These are phyloP conservation scores for Psilocybe cubensis DNA, from an alignment of 768 basidiomycete species.

Conservation along the genomic window DNA sequence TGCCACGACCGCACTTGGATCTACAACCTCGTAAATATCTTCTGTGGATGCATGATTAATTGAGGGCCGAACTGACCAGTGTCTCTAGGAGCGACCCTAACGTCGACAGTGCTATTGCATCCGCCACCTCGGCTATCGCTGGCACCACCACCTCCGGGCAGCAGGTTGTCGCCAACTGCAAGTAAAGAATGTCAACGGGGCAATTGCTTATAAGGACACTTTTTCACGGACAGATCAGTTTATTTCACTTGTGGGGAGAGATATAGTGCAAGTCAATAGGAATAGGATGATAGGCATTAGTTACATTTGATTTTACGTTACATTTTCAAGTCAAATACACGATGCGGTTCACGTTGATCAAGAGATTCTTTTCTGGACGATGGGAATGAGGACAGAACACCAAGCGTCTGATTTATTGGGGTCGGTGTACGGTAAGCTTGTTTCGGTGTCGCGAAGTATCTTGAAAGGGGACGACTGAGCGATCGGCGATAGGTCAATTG, in stretches of 20 bases:
- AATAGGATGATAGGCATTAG: neutral
- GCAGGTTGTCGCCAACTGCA: slow-evolving; percentile 9
- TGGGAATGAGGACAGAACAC: slow-evolving; percentile 5
- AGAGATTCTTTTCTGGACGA: slow-evolving; percentile 4
- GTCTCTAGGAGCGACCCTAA: neutral
- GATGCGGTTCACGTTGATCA: neutral
- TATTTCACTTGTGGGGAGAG: neutral
- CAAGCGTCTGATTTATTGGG: neutral
- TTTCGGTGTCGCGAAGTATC: neutral
- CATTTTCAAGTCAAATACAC: neutral
- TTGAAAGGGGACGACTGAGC: slow-evolving; percentile 29
- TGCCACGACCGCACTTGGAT: slow-evolving; percentile 14
- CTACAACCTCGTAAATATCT: slow-evolving; percentile 10
- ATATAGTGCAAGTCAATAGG: neutral
- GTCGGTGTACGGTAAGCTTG: neutral
- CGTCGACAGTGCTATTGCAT: neutral
- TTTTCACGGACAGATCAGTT: neutral
- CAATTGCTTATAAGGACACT: neutral
- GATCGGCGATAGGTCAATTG: slow-evolving; percentile 30
- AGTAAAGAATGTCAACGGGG: neutral
- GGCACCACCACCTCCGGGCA: neutral
- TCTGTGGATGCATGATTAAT: neutral
- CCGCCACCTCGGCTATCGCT: neutral
- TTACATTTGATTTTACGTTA: neutral
- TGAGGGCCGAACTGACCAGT: neutral